Base-by-base conservation (phyloP, 208 protist species). In the Wallacemonas sp. region DNA sequence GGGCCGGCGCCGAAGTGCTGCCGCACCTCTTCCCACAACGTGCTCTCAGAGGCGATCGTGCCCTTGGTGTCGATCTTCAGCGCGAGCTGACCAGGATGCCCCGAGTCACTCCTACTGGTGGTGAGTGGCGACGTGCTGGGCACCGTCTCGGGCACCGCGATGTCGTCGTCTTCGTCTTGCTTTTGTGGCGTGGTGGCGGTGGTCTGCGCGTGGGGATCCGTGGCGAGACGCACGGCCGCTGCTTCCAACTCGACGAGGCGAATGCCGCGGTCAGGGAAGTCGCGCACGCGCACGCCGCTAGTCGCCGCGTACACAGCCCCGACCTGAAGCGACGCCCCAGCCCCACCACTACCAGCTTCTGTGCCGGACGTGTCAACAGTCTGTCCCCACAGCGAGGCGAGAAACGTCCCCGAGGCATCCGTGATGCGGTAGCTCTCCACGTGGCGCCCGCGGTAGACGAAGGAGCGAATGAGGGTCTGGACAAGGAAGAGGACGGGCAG, bases 51-150 rank as follows among this genome's bases (percentile, higher is more conserved):
- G 5, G 89, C 92, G n/a, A 97, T 68, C 17, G 87, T 95, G 72
- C 87, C 79, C 47, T 90, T 90, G 0, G 92, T 90, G 72, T 97
- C 92, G 19, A 97, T 88, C 65, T 91, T 90, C 11, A 96, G 62
- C 23, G 72, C 72, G 24, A 92, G 72, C 23, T 69, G 68, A 0
- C 87, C 80, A 3, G 78, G 66, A 27, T 70, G 44, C 17, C 27
- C 44, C 16, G 34, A 23, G 19, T 5, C 17, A 23, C 44, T 49
- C 44, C n/a, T 23, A 12, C 44, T 23, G 17, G 17, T 14, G 17
- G 44, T 12, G 17, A 41, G 36, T 17, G 36, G 36, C 36, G 36
- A 41, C 14, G 36, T n/a, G n/a, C n/a, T n/a, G n/a, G n/a, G n/a
- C n/a, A n/a, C n/a, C n/a, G n/a, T n/a, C n/a, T n/a, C n/a, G n/a